Conservation (phyloP, 306 rosid species). For the Fragaria vesca region DNA sequence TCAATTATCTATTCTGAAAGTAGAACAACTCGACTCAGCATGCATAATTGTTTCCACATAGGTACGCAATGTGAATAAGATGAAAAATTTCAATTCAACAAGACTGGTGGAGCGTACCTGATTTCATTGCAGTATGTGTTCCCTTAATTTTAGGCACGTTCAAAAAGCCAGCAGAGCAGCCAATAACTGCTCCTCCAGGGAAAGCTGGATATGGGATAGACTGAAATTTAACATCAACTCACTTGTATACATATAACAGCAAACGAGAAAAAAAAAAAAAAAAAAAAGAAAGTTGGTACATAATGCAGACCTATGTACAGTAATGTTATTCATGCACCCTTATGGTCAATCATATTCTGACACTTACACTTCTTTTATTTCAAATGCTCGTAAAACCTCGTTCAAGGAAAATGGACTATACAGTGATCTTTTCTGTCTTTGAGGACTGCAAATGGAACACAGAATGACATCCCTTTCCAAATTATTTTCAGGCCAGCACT, state of each 20-base stretch:
- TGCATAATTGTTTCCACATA: not conserved
- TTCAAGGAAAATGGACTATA: not conserved
- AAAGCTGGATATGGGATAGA: conserved; percentile 99
- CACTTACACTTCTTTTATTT: not conserved
- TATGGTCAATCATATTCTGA: not conserved
- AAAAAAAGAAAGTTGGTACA: not conserved
- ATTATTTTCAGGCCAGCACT: not conserved
- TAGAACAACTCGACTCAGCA: not conserved
- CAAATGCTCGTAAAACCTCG: not conserved
- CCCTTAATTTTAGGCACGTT: conserved; percentile 97
- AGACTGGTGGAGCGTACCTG: conserved; percentile 46
- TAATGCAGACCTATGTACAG: not conserved
- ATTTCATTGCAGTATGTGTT: conserved; percentile 95
- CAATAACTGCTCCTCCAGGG: conserved; percentile 94
- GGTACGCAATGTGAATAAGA: conserved; percentile 10
- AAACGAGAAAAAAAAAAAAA: not conserved
- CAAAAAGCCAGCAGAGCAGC: conserved; percentile 95
- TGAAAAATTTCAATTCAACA: conserved; percentile 3
- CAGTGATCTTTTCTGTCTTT: not conserved
- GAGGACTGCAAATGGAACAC: not conserved
- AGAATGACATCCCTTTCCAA: not conserved
- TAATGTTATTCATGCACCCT: not conserved
- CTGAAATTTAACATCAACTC: conserved; percentile 89
- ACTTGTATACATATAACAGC: conserved; percentile 31
- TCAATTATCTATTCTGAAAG: not conserved